Evolutionary conservation across 331 rosid genomes (phyloP).

Genomic region (Rhamnella rubrinervis): DNA sequence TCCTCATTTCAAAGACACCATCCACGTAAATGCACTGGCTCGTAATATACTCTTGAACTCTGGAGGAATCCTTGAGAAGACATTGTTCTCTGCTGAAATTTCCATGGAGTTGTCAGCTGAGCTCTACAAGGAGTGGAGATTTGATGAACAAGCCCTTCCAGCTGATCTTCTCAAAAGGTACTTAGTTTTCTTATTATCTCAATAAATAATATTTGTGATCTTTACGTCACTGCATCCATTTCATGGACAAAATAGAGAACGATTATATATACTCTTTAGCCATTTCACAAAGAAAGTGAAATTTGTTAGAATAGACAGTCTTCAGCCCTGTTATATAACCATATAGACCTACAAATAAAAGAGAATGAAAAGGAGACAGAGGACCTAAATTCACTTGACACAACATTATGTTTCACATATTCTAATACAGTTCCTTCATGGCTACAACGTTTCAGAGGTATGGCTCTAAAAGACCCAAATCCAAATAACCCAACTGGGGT

Average conservation of each 20-base stretch:
- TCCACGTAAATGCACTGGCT: conserved; percentile 64
- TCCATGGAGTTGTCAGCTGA: conserved; percentile 66
- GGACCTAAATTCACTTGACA: neutral
- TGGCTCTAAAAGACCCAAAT: conserved; percentile 54
- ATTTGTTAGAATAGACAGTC: too few species aligned
- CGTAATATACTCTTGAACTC: conserved; percentile 50
- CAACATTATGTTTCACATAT: neutral
- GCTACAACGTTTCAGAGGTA: conserved; percentile 38
- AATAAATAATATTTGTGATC: neutral
- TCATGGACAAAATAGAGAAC: neutral
- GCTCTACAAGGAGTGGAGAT: conserved; percentile 72
- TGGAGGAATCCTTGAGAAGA: conserved; percentile 62
- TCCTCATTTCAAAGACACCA: conserved; percentile 78
- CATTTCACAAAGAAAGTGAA: too few species aligned
- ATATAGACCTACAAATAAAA: too few species aligned
- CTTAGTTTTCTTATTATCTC: neutral
- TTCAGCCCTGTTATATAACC: too few species aligned
- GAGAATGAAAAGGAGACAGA: too few species aligned
- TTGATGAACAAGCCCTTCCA: conserved; percentile 71
- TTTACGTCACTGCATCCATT: neutral
- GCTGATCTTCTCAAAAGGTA: conserved; percentile 73
- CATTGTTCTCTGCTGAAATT: conserved; percentile 49
- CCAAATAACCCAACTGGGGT: conserved; percentile 47
- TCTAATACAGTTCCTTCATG: conserved; percentile 3
- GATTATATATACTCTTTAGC: neutral